These are phyloP conservation scores for Penicillium verrucosum DNA, from an alignment of 2,329 filamentous ascomycete species.

Conservation along the genomic window DNA sequence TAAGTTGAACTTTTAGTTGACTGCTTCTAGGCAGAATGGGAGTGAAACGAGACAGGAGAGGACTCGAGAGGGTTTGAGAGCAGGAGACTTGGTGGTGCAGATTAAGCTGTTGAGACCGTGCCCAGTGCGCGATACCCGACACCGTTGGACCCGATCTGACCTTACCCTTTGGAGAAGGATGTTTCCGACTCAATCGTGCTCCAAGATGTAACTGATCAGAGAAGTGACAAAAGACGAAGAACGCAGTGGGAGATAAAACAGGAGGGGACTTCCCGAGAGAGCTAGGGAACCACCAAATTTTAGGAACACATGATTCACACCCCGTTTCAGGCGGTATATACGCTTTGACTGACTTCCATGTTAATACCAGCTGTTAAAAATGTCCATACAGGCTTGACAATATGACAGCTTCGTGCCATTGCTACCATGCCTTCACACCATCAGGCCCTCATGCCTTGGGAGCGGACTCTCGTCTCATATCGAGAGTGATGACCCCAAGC, in stretches of 20 bases:
- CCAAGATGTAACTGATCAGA: background rate
- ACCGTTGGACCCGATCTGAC: slow-evolving; percentile 2
- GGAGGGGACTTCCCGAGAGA: slow-evolving; percentile 2
- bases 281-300: background rate
- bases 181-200: background rate
- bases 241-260: background rate
- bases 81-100: background rate
- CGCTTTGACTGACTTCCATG: background rate
- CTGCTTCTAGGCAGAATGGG: background rate
- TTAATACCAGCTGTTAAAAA: background rate
- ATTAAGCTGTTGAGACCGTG: slow-evolving; percentile 1
- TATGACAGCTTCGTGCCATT: background rate
- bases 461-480: background rate
- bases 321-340: background rate
- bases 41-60: background rate
- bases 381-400: background rate
- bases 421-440: background rate
- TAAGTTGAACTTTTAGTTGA: background rate
- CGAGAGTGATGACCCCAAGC: background rate
- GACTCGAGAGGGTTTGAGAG: background rate
- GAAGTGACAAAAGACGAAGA: background rate
- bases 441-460: background rate
- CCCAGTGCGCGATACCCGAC: slow-evolving; percentile 1
- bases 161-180: background rate
- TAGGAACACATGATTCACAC: background rate